phyloP scores from a whole-genome alignment of 148 eudicot species.

The Chenopodium berlandieri region DNA sequence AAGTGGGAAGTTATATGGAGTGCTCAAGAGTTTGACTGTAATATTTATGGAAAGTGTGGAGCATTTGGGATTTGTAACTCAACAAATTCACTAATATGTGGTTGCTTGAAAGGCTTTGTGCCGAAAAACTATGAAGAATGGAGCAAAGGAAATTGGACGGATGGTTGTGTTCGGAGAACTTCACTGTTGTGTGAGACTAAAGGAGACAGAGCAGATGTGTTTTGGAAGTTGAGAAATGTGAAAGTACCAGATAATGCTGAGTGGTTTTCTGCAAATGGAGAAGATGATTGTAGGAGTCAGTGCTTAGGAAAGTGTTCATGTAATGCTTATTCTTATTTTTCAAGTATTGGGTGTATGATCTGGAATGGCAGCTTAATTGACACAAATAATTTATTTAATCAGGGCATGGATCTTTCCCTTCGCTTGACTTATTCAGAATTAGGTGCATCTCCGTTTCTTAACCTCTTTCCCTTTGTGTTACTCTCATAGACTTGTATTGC shows the following conservation, averaged over 20 bases:
- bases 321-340: constrained; percentile 32
- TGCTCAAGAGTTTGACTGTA: constrained; percentile 30
- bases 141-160: constrained; percentile 43
- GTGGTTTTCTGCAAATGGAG: neutral
- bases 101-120: constrained; percentile 49
- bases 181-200: constrained; percentile 33
- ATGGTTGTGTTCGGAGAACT: constrained; percentile 48
- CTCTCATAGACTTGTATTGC: neutral
- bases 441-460: constrained; percentile 15
- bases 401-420: constrained; percentile 35
- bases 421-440: constrained; percentile 40
- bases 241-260: constrained; percentile 34
- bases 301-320: constrained; percentile 44
- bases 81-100: constrained; percentile 36
- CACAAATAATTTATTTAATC: constrained; percentile 24
- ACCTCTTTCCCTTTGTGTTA: neutral
- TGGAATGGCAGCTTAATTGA: constrained; percentile 42
- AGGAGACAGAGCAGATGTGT: constrained; percentile 33
- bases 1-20: constrained; percentile 31
- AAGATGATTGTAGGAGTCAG: constrained; percentile 30
- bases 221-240: constrained; percentile 27
- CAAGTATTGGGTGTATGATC: constrained; percentile 45
- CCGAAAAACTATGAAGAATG: constrained; percentile 43
- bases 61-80: constrained; percentile 53
- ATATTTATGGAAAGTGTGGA: constrained; percentile 53